Evolutionary conservation across 1,284 basidiomycete genomes (phyloP), one percentile per base, ranked within the genome.

Genomic region (Malassezia yamatoensis): DNA sequence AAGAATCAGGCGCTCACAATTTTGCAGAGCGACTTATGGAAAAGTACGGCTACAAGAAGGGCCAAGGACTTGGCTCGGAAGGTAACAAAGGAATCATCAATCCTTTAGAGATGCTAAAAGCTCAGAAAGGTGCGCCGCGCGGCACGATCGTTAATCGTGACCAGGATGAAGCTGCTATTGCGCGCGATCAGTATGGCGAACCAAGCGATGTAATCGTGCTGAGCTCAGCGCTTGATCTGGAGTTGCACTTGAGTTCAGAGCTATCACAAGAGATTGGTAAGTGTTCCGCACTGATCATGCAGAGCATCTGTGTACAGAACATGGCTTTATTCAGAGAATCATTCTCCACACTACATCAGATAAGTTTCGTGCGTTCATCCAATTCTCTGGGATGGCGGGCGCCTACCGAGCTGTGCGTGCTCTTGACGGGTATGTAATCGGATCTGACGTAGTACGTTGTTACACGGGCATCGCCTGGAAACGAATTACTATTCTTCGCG

Each of bases 1-100:
- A 29, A 29, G 21, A 32, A 13, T 21, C 43, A n/a, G 43, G 34
- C 24, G 29, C 43, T 11, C 15, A 24, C 16, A 44, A 46, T 5
- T 70, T 72, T 35, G 70, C 67, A 0, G 42, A 48, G 11, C 63
- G 70, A 3, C 54, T 72, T 11, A 68, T 73, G 69, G 40, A 51
- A 0, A 47, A 56, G 50, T 59, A 66, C 40, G 70, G 70, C 29
- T 64, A 67, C 55, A 49, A 54, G n/a, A 37, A 63, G 18, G 69
- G 70, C 9, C 53, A 60, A 47, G 70, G 68, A 9, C 46, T 73
- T 5, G 70, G 70, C n/a, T 60, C 67, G 0, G 62, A 63, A 12
- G 64, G 65, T 1, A 65, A 62, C 44, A 61, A 63, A 24, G 70
- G 70, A 8, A 68, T 71, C 15, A 2, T 53, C 3, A 38, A 51